Evolutionary conservation across 768 basidiomycete genomes (phyloP).

Genomic region (Lentinula sp.): DNA sequence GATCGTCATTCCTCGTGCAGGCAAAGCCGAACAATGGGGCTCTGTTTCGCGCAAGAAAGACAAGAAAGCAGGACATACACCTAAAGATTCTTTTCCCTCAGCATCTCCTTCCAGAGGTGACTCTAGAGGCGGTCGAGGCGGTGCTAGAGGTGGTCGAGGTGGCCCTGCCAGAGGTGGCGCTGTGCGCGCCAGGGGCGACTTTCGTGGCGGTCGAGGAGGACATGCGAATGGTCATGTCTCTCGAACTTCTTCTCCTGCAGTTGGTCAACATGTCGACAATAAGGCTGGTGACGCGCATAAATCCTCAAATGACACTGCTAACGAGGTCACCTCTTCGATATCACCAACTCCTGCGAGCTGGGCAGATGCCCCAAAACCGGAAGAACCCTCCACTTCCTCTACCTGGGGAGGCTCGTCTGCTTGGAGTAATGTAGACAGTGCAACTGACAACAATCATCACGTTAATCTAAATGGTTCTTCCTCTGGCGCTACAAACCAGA

Average conservation of each 20-base stretch:
- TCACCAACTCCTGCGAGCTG: conserved; percentile 28
- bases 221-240: conserved; percentile 32
- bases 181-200: conserved; percentile 25
- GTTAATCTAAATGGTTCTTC: neutral
- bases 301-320: conserved; percentile 14
- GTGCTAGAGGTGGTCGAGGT: conserved; percentile 47
- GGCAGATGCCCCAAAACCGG: conserved; percentile 10
- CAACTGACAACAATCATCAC: neutral
- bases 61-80: conserved; percentile 53
- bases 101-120: conserved; percentile 33
- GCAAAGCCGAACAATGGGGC: conserved; percentile 75
- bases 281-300: conserved; percentile 22
- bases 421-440: conserved; percentile 10
- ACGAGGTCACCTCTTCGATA: conserved; percentile 15
- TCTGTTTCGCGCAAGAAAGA: conserved; percentile 85
- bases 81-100: conserved; percentile 45
- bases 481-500: neutral
- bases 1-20: conserved; percentile 29
- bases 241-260: conserved; percentile 25
- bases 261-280: conserved; percentile 10
- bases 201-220: conserved; percentile 7
- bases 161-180: conserved; percentile 45
- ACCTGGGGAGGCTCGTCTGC: conserved; percentile 29
- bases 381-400: conserved; percentile 10
- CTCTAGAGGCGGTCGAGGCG: conserved; percentile 57